These are phyloP conservation scores for Metschnikowia arizonensis DNA, from an alignment of 805 yeast species.

Conservation along the genomic window DNA sequence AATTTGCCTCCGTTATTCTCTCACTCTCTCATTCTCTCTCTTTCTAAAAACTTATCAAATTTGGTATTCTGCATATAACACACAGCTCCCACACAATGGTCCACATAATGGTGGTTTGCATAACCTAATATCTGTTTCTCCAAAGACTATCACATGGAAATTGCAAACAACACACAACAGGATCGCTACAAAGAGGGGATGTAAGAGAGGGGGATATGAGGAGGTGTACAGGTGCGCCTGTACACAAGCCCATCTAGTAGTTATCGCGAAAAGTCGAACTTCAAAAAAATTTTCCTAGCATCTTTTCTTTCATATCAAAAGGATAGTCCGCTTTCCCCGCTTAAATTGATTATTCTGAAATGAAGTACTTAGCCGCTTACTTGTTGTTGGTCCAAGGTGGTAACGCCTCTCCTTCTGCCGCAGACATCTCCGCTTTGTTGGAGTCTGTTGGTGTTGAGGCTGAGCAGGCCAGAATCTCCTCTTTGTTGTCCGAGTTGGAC, in stretches of 20 bases:
- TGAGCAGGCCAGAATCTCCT: slow-evolving; percentile 80
- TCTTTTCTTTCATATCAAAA: slow-evolving; percentile 37
- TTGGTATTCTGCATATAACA: too few relatives aligned
- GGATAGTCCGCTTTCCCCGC: slow-evolving; percentile 79
- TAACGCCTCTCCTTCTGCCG: slow-evolving; percentile 88
- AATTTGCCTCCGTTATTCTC: too few relatives aligned
- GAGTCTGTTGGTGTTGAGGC: slow-evolving; percentile 95
- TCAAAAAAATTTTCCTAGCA: slow-evolving; percentile 7
- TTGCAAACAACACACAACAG: too few relatives aligned
- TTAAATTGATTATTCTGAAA: slow-evolving; percentile 76
- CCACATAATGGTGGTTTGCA: too few relatives aligned
- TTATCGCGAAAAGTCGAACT: slow-evolving; percentile 1
- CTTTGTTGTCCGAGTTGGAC: slow-evolving; percentile 80
- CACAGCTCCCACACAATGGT: too few relatives aligned
- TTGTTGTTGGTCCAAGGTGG: slow-evolving; percentile 97
- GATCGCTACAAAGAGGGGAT: too few relatives aligned
- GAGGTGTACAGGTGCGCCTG: not conserved
- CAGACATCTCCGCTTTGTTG: slow-evolving; percentile 82
- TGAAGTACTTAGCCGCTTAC: slow-evolving; percentile 99
- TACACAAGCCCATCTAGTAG: not conserved
- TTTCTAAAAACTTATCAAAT: too few relatives aligned
- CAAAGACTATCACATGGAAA: too few relatives aligned
- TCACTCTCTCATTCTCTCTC: too few relatives aligned
- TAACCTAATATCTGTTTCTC: too few relatives aligned
- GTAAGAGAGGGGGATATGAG: too few relatives aligned